A percentile compares a stretch with the other conserved stretches of the same genome.
Evolutionary conservation across 2,329 filamentous ascomycete species (phyloP).

Genomic region (Colletotrichum agaves): DNA sequence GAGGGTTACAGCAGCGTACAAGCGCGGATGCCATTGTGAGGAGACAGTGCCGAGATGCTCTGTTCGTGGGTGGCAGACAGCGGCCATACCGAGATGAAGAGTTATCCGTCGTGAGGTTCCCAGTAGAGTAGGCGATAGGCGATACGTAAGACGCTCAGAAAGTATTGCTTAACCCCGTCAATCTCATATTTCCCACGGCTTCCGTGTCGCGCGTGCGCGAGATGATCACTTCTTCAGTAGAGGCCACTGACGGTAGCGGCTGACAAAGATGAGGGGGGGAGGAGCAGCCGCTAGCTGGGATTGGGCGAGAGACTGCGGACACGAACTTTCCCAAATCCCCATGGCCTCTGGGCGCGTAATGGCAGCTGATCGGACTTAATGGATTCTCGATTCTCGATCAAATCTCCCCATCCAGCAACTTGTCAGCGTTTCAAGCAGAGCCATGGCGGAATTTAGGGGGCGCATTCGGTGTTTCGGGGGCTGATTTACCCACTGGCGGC

Average conservation of each 20-base stretch:
- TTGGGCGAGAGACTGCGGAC: background rate
- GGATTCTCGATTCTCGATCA: conserved; percentile 2
- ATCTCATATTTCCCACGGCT: background rate
- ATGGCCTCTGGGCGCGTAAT: conserved; percentile 8
- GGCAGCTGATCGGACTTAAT: conserved; percentile 3
- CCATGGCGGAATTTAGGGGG: conserved; percentile 19
- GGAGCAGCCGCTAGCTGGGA: conserved; percentile 3
- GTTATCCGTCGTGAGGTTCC: conserved; percentile 4
- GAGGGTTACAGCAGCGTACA: background rate
- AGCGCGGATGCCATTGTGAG: conserved; percentile 2
- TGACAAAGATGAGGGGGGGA: conserved; percentile 20
- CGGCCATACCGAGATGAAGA: conserved; percentile 12
- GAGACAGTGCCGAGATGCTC: conserved; percentile 17
- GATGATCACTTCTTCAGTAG: background rate
- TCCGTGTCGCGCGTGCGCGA: conserved; percentile 4
- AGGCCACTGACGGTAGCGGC: background rate
- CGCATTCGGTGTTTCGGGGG: conserved; percentile 18
- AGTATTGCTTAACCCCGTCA: conserved; percentile 19
- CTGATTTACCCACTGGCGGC: conserved; percentile 12
- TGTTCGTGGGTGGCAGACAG: conserved; percentile 18
- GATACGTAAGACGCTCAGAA: conserved; percentile 18
- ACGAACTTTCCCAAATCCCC: background rate
- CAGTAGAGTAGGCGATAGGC: conserved; percentile 5
- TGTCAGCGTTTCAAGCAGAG: conserved; percentile 15
- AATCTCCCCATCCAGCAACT: conserved; percentile 10